Evolutionary conservation across 148 eudicot species (phyloP), one percentile per base, ranked within the genome.

Genomic region (Rhododendron molle): DNA sequence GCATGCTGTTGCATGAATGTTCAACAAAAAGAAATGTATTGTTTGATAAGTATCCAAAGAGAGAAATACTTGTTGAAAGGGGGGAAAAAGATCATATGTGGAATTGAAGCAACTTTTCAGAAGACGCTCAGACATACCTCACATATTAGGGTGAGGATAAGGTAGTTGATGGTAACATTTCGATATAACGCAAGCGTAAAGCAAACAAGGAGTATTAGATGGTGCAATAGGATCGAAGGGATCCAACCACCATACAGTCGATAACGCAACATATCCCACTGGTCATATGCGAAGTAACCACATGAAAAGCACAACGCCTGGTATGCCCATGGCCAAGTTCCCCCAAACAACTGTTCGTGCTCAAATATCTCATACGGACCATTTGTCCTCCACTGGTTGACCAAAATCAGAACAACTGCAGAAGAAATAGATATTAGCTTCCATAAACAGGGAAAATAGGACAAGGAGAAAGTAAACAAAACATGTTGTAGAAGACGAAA

Each of bases 261-360:
- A 54, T 92, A 88, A 9, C 83, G 82, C 88, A 97, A 76, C 99
- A 97, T 97, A 88, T 97, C 98, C 91, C 76, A 92, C 78, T 97
- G 99, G 90, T 97, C 99, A 87, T 97, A 97, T 1, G 98, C 99
- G 86, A 97, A 97, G 88, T 95, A 97, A 83, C 98, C 99, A 80
- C 90, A 91, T 5, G 98, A 97, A 82, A 93, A 88, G 88, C 94
- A 93, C 80, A 97, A 91, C n/a, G 96, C 94, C 49, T 90, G 82
- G 83, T 92, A 97, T 47, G 98, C 98, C 91, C 91, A 92, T 0
- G 91, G 90, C 99, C 99, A 97, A 60, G 94, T 90, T 83, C 82
- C 85, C 10, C 87, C 88, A 84, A 94, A 95, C 85, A 95, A 87
- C 84, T 93, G 91, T 4, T 94, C 89, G 73, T 96, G 99, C 83